phyloP scores from a whole-genome alignment of 352 stramenopile genomes.

The Phytophthora aleatoria region DNA sequence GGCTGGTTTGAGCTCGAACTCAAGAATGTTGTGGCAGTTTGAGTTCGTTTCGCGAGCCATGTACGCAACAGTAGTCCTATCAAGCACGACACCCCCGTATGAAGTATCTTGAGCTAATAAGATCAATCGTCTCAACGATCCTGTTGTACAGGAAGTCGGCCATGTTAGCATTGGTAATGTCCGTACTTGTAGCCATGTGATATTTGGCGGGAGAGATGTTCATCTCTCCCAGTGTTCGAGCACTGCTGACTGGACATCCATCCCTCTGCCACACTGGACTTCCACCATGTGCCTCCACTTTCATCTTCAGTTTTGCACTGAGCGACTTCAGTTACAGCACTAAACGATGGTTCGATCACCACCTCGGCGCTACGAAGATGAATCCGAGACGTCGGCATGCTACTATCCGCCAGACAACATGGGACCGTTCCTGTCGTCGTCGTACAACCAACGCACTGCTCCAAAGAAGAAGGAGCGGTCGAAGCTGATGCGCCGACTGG shows the following conservation, averaged over 20 bases:
- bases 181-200: too few species aligned
- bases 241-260: neutral
- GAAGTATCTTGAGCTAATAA: too few species aligned
- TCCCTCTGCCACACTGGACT: constrained; percentile 24
- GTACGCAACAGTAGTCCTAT: too few species aligned
- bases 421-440: constrained; percentile 35
- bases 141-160: too few species aligned
- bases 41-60: too few species aligned
- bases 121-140: too few species aligned
- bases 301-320: constrained; percentile 32
- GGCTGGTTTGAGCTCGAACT: too few species aligned
- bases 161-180: too few species aligned
- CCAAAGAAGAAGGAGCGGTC: constrained; percentile 31
- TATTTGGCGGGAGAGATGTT: neutral
- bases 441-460: constrained; percentile 26
- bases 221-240: constrained; percentile 3
- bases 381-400: constrained; percentile 27
- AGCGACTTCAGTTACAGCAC: constrained; percentile 15
- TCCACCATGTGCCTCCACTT: constrained; percentile 1
- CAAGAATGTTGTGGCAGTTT: too few species aligned
- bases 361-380: constrained; percentile 26
- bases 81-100: too few species aligned
- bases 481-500: constrained; percentile 20
- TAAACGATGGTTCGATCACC: constrained; percentile 31
- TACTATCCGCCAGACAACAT: constrained; percentile 40